These are phyloP conservation scores for Skeletonema potamos DNA, from an alignment of 108 stramenopile species.

Conservation along the genomic window DNA sequence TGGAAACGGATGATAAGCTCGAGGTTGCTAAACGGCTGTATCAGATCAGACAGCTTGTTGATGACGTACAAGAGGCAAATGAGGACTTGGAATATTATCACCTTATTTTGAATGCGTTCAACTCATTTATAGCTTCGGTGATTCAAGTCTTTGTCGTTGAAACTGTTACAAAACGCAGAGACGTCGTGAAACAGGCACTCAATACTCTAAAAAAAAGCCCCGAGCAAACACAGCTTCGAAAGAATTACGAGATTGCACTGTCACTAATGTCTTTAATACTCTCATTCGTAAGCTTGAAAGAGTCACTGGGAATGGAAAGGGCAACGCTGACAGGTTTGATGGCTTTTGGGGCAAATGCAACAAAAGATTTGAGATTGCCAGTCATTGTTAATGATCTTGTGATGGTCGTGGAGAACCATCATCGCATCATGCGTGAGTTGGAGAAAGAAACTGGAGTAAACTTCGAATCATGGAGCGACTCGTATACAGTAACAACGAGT, in stretches of 20 bases:
- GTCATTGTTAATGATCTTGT: conserved; percentile 62
- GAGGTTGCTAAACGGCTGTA: conserved; percentile 9
- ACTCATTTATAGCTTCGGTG: conserved; percentile 4
- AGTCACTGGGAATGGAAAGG: conserved; percentile 68
- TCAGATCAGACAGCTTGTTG: conserved; percentile 11
- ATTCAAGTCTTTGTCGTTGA: conserved; percentile 19
- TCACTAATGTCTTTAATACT: conserved; percentile 49
- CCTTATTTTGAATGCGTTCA: conserved; percentile 9
- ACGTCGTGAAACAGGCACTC: not conserved
- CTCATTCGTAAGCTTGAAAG: conserved; percentile 65
- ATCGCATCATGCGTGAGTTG: conserved; percentile 44
- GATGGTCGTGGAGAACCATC: conserved; percentile 71
- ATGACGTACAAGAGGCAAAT: not conserved
- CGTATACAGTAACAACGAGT: not conserved
- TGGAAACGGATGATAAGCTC: not conserved
- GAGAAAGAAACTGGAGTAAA: conserved; percentile 30
- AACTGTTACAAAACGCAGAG: conserved; percentile 3
- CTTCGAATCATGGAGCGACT: not conserved
- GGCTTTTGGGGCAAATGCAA: conserved; percentile 14
- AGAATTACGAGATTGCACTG: conserved; percentile 16
- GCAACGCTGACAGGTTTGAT: conserved; percentile 57
- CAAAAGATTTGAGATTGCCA: conserved; percentile 14
- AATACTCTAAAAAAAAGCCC: not conserved
- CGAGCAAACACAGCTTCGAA: not conserved
- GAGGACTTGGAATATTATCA: conserved; percentile 12